Evolutionary conservation across 208 protist genomes (phyloP).

Genomic region (Trypanosoma boissoni): DNA sequence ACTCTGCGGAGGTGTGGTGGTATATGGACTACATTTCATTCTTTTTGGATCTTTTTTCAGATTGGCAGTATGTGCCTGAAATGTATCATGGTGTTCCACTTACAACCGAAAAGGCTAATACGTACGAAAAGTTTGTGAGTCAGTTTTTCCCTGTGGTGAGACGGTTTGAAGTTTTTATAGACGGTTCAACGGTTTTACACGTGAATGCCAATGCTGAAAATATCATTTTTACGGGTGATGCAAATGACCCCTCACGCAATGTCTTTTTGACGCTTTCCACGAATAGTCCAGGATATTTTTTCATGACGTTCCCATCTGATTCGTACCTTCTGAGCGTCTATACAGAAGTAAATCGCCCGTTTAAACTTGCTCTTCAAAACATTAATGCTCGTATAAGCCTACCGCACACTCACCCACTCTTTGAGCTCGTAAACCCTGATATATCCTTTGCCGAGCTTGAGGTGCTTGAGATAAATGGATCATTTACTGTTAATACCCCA

Average conservation of each 20-base stretch:
- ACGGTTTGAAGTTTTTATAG: slow-evolving; percentile 70
- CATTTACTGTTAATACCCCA: slow-evolving; percentile 55
- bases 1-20: slow-evolving; percentile 60
- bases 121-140: slow-evolving; percentile 49
- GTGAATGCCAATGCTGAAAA: slow-evolving; percentile 81
- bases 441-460: slow-evolving; percentile 49
- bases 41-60: slow-evolving; percentile 78
- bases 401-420: slow-evolving; percentile 64
- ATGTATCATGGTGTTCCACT: slow-evolving; percentile 82
- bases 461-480: slow-evolving; percentile 42
- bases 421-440: slow-evolving; percentile 32
- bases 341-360: slow-evolving; percentile 76
- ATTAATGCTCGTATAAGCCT: slow-evolving; percentile 56
- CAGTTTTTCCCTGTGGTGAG: slow-evolving; percentile 83
- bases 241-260: slow-evolving; percentile 64
- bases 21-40: slow-evolving; percentile 79
- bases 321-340: slow-evolving; percentile 73
- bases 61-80: slow-evolving; percentile 81
- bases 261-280: slow-evolving; percentile 59
- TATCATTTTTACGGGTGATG: slow-evolving; percentile 75
- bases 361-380: slow-evolving; percentile 43
- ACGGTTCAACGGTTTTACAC: slow-evolving; percentile 36
- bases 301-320: slow-evolving; percentile 69
- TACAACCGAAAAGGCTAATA: slow-evolving; percentile 80
- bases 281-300: slow-evolving; percentile 41